Base-by-base conservation (phyloP, 2,329 filamentous ascomycete genomes). In the Fusarium palustre region DNA sequence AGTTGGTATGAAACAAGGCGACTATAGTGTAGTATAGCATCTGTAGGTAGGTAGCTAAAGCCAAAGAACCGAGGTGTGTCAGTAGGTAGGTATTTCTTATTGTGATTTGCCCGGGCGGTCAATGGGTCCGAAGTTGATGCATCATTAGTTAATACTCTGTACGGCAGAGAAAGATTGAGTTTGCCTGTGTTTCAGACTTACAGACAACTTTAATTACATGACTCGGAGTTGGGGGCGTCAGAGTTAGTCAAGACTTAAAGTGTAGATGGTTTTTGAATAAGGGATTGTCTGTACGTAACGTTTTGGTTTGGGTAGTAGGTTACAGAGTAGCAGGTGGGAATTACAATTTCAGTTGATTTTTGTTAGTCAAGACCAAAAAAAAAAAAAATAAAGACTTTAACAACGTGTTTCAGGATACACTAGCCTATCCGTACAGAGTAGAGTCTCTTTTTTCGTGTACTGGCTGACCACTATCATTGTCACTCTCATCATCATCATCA, bases 121-220 rank as follows among this genome's bases (percentile, higher is more conserved):
- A 22, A 22, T 39, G n/a, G 36, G 11, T 20, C 16, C 8, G 9
- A 34, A 5, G 33, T 34, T 34, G 18, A 16, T 34, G 16, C 18
- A 7, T 34, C 18, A 16, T 16, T 16, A 8, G 16, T 16, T 34
- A 34, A 15, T 34, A n/a, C n/a, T n/a, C n/a, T n/a, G n/a, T n/a
- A 47, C 30, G 34, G 34, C 43, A 43, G 22, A 55, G 45, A 69
- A 49, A 43, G 24, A 64, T 67, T 59, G 57, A 67, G 62, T 70
- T 70, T 50, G 10, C 28, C n/a, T 25, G 36, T 48, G 66, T 69
- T 65, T 69, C 56, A 58, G 48, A 54, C 28, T 62, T 25, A 45
- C 25, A 58, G 47, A 31, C n/a, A 55, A 42, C 33, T 31, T 24
- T 25, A 47, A 42, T 59, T 42, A 28, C 38, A 57, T 55, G 63